Conservation (phyloP, 345 rosid genomes). For the Mercurialis annua region DNA sequence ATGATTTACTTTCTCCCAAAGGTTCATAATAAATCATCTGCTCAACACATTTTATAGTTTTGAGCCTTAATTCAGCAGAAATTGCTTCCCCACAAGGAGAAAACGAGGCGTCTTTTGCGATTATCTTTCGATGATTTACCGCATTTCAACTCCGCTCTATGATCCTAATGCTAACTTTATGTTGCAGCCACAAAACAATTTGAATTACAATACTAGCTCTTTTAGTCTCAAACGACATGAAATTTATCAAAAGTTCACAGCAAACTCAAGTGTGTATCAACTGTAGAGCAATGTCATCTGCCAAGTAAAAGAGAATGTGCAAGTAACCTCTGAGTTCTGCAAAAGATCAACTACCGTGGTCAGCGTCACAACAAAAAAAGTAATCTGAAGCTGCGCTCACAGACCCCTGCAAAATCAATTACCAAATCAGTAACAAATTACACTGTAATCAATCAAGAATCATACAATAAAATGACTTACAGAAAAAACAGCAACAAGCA, state of each 20-base stretch:
- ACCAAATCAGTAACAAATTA: constrained; percentile 5
- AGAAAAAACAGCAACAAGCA: background rate
- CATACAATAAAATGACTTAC: background rate
- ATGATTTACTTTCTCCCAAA: too few relatives aligned
- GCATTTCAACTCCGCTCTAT: too few relatives aligned
- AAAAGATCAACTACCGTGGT: constrained; percentile 2
- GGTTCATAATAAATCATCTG: too few relatives aligned
- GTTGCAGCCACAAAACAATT: background rate
- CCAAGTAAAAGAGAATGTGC: background rate
- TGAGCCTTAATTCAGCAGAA: too few relatives aligned
- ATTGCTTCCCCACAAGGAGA: too few relatives aligned
- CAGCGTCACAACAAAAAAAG: background rate
- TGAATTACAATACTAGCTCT: background rate
- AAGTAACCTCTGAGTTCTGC: constrained; percentile 1
- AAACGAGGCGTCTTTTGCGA: too few relatives aligned
- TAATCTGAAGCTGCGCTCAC: constrained; percentile 16
- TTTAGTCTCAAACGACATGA: background rate
- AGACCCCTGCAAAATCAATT: constrained; percentile 38
- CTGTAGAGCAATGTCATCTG: background rate
- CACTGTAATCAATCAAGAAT: background rate
- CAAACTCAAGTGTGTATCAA: background rate
- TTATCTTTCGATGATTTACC: too few relatives aligned
- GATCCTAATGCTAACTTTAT: too few relatives aligned
- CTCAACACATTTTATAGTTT: too few relatives aligned
- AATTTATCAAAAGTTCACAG: background rate